These are phyloP conservation scores for Debaryomyces singareniensis DNA, from an alignment of 1,139 yeast species.

Conservation along the genomic window DNA sequence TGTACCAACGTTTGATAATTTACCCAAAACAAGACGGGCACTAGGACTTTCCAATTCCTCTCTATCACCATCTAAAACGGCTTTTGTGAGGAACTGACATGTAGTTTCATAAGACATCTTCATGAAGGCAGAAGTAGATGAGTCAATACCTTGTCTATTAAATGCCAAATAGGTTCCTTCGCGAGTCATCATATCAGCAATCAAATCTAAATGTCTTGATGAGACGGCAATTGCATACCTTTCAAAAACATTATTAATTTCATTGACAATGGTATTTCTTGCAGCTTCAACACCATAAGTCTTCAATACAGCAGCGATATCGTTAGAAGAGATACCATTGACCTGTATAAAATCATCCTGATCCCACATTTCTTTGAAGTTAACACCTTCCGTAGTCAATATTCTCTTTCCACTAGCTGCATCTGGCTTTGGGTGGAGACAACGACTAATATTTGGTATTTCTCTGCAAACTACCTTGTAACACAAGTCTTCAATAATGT, in stretches of 20 bases:
- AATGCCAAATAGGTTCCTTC: constrained; percentile 96
- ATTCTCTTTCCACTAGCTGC: constrained; percentile 49
- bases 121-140: constrained; percentile 92
- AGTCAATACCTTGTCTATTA: constrained; percentile 96
- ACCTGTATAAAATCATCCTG: constrained; percentile 89
- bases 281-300: constrained; percentile 99
- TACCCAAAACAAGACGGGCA: constrained; percentile 92
- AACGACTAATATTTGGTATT: constrained; percentile 85
- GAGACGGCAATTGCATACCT: constrained; percentile 95
- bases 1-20: constrained; percentile 88
- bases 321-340: constrained; percentile 84
- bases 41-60: constrained; percentile 91
- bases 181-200: constrained; percentile 99
- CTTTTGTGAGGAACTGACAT: constrained; percentile 93
- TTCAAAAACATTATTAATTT: constrained; percentile 91
- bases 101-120: constrained; percentile 99
- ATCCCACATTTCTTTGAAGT: constrained; percentile 97
- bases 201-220: constrained; percentile 87
- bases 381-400: constrained; percentile 95
- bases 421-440: constrained; percentile 76
- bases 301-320: constrained; percentile 80
- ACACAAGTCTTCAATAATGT: constrained; percentile 89
- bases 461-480: constrained; percentile 90
- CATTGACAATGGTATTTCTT: constrained; percentile 92
- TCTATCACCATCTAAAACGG: constrained; percentile 86